phyloP scores from a whole-genome alignment of 225 moss, liverwort and hornwort species.

The Takakia lepidozioides region DNA sequence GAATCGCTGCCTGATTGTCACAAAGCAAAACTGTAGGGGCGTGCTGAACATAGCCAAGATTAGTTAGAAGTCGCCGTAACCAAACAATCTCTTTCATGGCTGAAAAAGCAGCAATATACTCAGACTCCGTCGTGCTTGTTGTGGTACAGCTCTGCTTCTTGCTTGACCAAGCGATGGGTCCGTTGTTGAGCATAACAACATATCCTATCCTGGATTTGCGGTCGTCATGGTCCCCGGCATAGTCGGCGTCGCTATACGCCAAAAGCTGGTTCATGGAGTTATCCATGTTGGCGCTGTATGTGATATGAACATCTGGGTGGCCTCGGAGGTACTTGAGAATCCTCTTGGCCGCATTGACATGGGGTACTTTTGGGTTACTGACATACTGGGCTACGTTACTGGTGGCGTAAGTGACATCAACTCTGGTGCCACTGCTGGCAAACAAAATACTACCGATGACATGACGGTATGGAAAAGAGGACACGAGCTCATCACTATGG shows the following conservation, averaged over 20 bases:
- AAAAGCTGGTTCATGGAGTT: background rate
- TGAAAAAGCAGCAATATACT: background rate
- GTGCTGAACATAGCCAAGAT: too few relatives aligned
- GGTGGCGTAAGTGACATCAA: background rate
- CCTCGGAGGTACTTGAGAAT: background rate
- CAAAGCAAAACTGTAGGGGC: too few relatives aligned
- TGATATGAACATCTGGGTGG: background rate
- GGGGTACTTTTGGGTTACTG: too few relatives aligned
- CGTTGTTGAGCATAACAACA: background rate
- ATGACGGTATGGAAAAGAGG: too few relatives aligned
- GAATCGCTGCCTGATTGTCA: too few relatives aligned
- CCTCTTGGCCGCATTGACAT: background rate
- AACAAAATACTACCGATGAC: too few relatives aligned
- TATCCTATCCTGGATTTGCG: background rate
- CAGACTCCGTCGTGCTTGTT: background rate
- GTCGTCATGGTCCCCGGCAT: background rate
- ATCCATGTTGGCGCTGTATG: background rate
- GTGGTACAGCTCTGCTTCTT: background rate
- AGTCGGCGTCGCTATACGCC: background rate
- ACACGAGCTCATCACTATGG: too few relatives aligned
- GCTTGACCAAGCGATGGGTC: background rate
- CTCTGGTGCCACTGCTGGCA: too few relatives aligned
- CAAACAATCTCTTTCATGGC: too few relatives aligned
- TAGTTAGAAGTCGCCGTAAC: too few relatives aligned
- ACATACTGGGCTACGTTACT: too few relatives aligned